Conservation (phyloP, 257 asterid species). For the Echium plantagineum region DNA sequence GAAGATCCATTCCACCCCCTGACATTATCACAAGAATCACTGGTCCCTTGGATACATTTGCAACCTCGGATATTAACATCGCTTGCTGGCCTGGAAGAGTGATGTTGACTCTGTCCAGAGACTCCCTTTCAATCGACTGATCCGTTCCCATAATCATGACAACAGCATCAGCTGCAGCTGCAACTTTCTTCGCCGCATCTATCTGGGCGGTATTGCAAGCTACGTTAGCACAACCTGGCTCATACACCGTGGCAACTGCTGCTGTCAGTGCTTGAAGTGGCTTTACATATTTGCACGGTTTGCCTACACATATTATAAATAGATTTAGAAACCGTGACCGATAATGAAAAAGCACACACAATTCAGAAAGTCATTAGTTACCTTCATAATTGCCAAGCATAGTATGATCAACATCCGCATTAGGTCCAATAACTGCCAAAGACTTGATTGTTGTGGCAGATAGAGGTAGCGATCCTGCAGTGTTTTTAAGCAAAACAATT, state of each 20-base stretch:
- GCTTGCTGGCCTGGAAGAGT: constrained; percentile 91
- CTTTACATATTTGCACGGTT: constrained; percentile 57
- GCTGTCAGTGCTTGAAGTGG: constrained; percentile 57
- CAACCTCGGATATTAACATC: constrained; percentile 44
- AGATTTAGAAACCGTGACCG: neutral
- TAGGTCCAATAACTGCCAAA: constrained; percentile 83
- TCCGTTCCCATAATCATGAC: constrained; percentile 79
- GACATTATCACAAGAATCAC: constrained; percentile 86
- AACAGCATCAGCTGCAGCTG: constrained; percentile 61
- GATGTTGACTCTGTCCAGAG: constrained; percentile 42
- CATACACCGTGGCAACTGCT: constrained; percentile 39
- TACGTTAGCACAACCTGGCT: constrained; percentile 44
- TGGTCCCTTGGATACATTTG: constrained; percentile 56
- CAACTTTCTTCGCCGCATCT: constrained; percentile 45
- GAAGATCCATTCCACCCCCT: constrained; percentile 81
- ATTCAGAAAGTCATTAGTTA: constrained; percentile 7
- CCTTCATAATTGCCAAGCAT: constrained; percentile 86
- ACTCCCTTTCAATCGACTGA: constrained; percentile 53
- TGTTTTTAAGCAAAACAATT: constrained; percentile 67
- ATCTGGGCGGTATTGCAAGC: constrained; percentile 42
- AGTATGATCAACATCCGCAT: constrained; percentile 46
- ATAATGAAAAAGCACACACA: neutral
- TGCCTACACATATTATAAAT: constrained; percentile 30
- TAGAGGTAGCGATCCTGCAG: constrained; percentile 50
- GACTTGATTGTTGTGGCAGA: constrained; percentile 45